Percentiles rank a stretch among this genome's conserved stretches.
Evolutionary conservation across 352 stramenopile genomes (phyloP).

Genomic region (Phytophthora hibernalis): DNA sequence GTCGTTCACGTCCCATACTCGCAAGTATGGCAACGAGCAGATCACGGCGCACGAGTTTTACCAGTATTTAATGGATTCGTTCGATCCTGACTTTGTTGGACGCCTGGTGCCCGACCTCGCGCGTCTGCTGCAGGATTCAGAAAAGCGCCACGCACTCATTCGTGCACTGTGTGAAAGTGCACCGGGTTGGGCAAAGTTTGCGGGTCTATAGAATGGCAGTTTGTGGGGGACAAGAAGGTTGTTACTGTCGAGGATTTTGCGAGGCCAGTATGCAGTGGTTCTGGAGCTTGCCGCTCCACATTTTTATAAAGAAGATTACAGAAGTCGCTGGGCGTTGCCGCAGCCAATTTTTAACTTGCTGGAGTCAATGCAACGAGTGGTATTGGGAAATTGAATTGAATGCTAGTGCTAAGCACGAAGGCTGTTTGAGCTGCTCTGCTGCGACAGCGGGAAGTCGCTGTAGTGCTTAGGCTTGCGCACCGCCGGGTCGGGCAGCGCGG

Average conservation of each 20-base stretch:
- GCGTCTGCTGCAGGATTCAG: conserved; percentile 82
- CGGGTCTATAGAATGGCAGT: conserved; percentile 59
- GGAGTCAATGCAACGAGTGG: conserved; percentile 23
- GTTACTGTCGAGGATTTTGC: conserved; percentile 3
- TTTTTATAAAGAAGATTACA: conserved; percentile 36
- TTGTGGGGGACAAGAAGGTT: conserved; percentile 7
- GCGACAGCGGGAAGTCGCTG: conserved; percentile 61
- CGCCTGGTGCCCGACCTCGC: conserved; percentile 86
- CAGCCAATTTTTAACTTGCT: conserved; percentile 22
- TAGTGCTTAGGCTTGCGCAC: conserved; percentile 78
- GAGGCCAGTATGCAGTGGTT: conserved; percentile 13
- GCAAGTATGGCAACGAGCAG: conserved; percentile 87
- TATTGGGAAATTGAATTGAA: conserved; percentile 1
- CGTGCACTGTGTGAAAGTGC: conserved; percentile 85
- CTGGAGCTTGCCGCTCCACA: conserved; percentile 22
- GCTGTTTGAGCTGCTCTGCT: conserved; percentile 49
- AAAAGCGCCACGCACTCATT: conserved; percentile 87
- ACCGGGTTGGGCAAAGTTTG: conserved; percentile 84
- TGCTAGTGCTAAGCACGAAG: conserved; percentile 39
- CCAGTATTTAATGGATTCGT: conserved; percentile 90
- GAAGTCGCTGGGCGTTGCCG: conserved; percentile 6
- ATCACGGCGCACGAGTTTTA: conserved; percentile 90
- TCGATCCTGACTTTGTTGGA: conserved; percentile 89
- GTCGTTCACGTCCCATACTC: conserved; percentile 82
- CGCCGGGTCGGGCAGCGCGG: conserved; percentile 34